Conservation (phyloP, 805 yeast genomes). For the Saccharomycopsis sp. region DNA sequence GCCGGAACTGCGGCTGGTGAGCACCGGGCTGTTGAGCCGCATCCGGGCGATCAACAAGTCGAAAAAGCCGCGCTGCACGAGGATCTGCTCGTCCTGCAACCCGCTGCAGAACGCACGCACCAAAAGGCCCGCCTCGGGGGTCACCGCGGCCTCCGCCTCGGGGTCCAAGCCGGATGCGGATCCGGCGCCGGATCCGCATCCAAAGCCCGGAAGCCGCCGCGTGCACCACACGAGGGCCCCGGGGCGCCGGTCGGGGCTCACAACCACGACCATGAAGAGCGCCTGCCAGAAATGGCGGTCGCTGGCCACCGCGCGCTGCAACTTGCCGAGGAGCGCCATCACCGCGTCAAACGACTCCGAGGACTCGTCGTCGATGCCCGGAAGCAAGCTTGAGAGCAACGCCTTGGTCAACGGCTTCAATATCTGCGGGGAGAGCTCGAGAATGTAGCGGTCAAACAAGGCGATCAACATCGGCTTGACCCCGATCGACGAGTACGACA, state of each 20-base stretch:
- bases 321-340: conserved; percentile 49
- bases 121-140: conserved; percentile 75
- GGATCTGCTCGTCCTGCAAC: conserved; percentile 55
- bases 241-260: conserved; percentile 70
- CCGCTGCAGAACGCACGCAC: conserved; percentile 69
- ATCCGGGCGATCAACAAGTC: conserved; percentile 68
- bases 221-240: conserved; percentile 81
- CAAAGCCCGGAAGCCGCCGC: conserved; percentile 57
- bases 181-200: conserved; percentile 16
- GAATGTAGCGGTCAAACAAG: conserved; percentile 49
- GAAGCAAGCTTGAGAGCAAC: conserved; percentile 62
- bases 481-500: conserved; percentile 83
- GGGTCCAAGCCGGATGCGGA: conserved; percentile 32
- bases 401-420: conserved; percentile 60
- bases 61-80: conserved; percentile 83
- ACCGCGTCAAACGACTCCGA: conserved; percentile 70
- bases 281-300: conserved; percentile 84
- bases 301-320: conserved; percentile 51
- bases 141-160: conserved; percentile 54
- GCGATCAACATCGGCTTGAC: conserved; percentile 74
- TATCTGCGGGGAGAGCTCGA: conserved; percentile 41
- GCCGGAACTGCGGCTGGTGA: conserved; percentile 36
- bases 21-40: conserved; percentile 54
- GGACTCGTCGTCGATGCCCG: conserved; percentile 90
- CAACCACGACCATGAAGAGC: conserved; percentile 64